Percentiles rank a stretch among this genome's conserved stretches.
Conservation (phyloP, 768 basidiomycete species). For the Psilocybe subaeruginosa region DNA sequence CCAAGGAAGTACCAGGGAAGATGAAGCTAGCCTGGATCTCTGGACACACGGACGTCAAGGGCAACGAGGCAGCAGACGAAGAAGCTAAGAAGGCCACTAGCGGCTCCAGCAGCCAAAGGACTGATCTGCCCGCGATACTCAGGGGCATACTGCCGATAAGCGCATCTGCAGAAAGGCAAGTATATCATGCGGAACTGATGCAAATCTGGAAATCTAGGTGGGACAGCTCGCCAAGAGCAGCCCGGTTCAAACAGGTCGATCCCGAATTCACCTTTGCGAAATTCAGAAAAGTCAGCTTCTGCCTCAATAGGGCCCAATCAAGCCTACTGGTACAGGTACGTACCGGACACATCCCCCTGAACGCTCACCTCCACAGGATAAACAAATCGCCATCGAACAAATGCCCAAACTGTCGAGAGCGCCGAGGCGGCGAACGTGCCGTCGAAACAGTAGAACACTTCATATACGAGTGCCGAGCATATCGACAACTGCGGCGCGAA, state of each 20-base stretch:
- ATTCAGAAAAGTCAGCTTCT: constrained; percentile 2
- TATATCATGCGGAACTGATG: not conserved
- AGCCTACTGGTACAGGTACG: too few relatives aligned
- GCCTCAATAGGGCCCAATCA: not conserved
- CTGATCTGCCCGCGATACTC: not conserved
- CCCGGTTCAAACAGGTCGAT: not conserved
- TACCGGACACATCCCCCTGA: constrained; percentile 11
- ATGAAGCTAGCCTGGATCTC: not conserved
- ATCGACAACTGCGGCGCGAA: too few relatives aligned
- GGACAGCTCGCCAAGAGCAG: not conserved
- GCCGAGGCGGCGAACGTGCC: too few relatives aligned
- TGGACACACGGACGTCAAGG: not conserved
- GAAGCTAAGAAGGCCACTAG: not conserved
- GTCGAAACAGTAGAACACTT: too few relatives aligned
- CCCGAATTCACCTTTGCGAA: not conserved
- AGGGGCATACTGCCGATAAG: not conserved
- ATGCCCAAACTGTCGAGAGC: not conserved
- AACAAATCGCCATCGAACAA: not conserved
- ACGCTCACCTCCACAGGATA: constrained; percentile 1
- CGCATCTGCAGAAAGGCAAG: not conserved
- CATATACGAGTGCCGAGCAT: too few relatives aligned
- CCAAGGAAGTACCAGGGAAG: too few relatives aligned
- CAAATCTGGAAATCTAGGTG: not conserved
- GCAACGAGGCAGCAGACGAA: not conserved
- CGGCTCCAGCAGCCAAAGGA: too few relatives aligned